Base-by-base conservation (phyloP, 1,284 basidiomycete genomes). In the Cryptococcus sp. region DNA sequence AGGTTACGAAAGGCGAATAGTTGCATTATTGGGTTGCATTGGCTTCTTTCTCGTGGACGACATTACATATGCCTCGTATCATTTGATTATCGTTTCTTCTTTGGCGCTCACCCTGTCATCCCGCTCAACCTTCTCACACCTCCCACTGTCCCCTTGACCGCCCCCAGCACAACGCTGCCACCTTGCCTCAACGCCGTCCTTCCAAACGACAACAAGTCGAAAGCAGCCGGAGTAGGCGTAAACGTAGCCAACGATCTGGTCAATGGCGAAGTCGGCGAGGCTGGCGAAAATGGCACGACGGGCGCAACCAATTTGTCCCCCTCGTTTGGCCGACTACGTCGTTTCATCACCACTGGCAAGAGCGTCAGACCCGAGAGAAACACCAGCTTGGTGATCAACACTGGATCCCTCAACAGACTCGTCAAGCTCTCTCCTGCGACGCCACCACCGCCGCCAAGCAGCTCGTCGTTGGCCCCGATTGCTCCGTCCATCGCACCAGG, bases 331-430 rank as follows among this genome's bases (percentile, higher is more conserved):
- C 22, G 4, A 7, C 42, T 31, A 26, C 67, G 56, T 35, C 56
- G 48, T 53, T 75, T 75, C 52, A 75, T 59, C 4, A 74, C 56
- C n/a, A 72, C 70, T 3, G 73, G 73, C 2, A 75, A 44, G 16
- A 75, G 54, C 2, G 72, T 71, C 47, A 75, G 50, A 35, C 60
- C 56, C 1, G 72, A 69, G 24, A 75, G 59, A 51, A 69, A 62
- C 28, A 72, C 61, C 50, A 75, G 61, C 57, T 75, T 74, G 57
- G 60, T 51, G 51, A 75, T 72, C 38, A 75, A 58, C 3, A 65
- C 52, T n/a, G 73, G 73, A 58, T 74, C 72, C 36, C 71, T 58
- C 5, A 75, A 57, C 24, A 75, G 61, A 22, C 62, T 63, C 6
- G 73, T 69, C 44, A 75, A 53, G 22, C 62, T 68, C 50, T 74